Conservation (phyloP, 2,329 filamentous ascomycete species). For the Myotisia sp. region DNA sequence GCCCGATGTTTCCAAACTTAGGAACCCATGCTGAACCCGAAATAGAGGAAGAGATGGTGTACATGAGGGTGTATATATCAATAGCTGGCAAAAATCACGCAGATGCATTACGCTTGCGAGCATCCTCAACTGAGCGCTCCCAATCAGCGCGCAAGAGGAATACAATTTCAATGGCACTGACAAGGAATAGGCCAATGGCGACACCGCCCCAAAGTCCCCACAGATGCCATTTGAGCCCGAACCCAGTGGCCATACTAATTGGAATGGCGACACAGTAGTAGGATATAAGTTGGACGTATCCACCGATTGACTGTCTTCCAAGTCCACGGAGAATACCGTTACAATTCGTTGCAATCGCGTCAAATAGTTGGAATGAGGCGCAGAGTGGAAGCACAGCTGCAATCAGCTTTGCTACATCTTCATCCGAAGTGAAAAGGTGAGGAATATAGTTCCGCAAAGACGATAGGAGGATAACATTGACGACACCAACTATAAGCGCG, state of each 20-base stretch:
- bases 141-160: constrained; percentile 44
- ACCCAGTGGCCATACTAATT: constrained; percentile 62
- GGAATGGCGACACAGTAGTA: constrained; percentile 83
- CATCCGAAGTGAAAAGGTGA: constrained; percentile 60
- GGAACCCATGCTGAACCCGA: too few species aligned
- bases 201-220: constrained; percentile 71
- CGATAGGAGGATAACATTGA: constrained; percentile 61
- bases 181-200: constrained; percentile 52
- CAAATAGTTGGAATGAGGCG: constrained; percentile 80
- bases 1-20: too few species aligned
- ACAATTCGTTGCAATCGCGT: constrained; percentile 62
- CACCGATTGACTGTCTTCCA: constrained; percentile 76
- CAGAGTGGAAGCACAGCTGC: constrained; percentile 61
- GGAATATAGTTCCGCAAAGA: constrained; percentile 60
- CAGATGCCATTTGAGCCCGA: constrained; percentile 62
- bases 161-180: constrained; percentile 40
- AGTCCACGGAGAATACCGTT: constrained; percentile 78
- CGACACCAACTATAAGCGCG: constrained; percentile 56
- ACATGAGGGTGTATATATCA: too few species aligned
- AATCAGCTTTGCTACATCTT: constrained; percentile 54
- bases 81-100: too few species aligned
- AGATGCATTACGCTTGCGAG: constrained; percentile 41
- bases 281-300: constrained; percentile 70
- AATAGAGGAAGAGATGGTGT: too few species aligned
- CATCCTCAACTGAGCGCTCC: constrained; percentile 47